Percentiles rank a stretch among this genome's conserved stretches.
These are phyloP conservation scores for Flaveria brownii DNA, from an alignment of 129 eudicot genomes.

Conservation along the genomic window DNA sequence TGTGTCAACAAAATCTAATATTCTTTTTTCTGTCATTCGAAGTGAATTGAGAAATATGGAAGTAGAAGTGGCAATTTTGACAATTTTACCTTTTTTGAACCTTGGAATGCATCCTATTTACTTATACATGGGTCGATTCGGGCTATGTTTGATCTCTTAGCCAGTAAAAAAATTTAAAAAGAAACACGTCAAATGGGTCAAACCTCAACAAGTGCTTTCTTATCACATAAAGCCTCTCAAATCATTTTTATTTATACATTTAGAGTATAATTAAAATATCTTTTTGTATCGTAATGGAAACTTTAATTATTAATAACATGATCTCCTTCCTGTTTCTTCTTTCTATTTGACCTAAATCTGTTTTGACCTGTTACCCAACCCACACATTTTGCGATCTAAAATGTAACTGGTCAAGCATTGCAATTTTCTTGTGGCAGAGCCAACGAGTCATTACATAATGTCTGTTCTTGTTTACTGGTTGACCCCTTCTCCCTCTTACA, in stretches of 20 bases:
- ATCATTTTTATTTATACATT: no score
- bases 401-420: not conserved
- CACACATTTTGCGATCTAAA: not conserved
- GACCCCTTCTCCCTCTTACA: not conserved
- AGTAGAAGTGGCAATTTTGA: not conserved
- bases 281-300: no score
- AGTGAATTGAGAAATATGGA: constrained; percentile 14
- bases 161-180: not conserved
- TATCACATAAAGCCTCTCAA: not conserved
- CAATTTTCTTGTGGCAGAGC: constrained; percentile 12
- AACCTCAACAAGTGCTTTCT: not conserved
- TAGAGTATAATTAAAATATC: no score
- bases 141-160: not conserved
- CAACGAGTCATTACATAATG: not conserved
- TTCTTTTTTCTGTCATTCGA: not conserved
- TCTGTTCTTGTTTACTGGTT: constrained; percentile 7
- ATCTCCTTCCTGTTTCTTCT: no score
- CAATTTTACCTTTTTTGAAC: not conserved
- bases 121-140: not conserved
- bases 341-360: no score
- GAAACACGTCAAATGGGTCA: not conserved
- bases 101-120: not conserved
- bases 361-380: not conserved
- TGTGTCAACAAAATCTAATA: not conserved
- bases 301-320: no score